Conservation (phyloP, 805 yeast species). For the Scheffersomyces coipomensis region DNA sequence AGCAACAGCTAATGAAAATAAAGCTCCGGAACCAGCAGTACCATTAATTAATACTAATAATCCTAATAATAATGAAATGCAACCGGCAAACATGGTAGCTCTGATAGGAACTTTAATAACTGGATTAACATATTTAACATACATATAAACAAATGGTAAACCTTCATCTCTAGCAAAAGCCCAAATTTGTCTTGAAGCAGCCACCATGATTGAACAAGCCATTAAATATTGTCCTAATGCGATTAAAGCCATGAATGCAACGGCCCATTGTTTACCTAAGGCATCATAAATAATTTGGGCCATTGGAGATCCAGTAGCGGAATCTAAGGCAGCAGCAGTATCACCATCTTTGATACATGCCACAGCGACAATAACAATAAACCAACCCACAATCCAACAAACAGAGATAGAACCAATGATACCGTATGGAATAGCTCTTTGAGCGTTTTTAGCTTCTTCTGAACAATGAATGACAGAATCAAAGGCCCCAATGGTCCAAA, state of each 20-base stretch:
- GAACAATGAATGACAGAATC: slow-evolving; percentile 69
- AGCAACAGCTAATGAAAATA: slow-evolving; percentile 58
- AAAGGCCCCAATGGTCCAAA: slow-evolving; percentile 73
- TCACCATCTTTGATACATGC: slow-evolving; percentile 50
- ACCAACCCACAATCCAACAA: slow-evolving; percentile 57
- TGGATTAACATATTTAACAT: slow-evolving; percentile 53
- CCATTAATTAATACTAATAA: slow-evolving; percentile 56
- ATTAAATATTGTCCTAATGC: slow-evolving; percentile 57
- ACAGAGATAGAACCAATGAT: slow-evolving; percentile 53
- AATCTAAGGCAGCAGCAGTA: slow-evolving; percentile 32
- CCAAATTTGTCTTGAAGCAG: slow-evolving; percentile 65
- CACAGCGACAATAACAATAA: slow-evolving; percentile 46
- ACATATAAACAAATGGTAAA: slow-evolving; percentile 51
- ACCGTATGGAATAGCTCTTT: slow-evolving; percentile 60
- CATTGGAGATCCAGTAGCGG: slow-evolving; percentile 56
- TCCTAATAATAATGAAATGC: slow-evolving; percentile 47
- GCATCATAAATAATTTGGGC: slow-evolving; percentile 61
- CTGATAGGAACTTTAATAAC: slow-evolving; percentile 57
- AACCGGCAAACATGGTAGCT: slow-evolving; percentile 53
- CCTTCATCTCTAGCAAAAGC: slow-evolving; percentile 74
- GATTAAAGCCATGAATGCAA: slow-evolving; percentile 55
- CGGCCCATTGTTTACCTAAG: slow-evolving; percentile 59
- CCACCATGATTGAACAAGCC: slow-evolving; percentile 59
- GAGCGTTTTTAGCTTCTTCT: slow-evolving; percentile 63
- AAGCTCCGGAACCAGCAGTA: slow-evolving; percentile 55